Base-by-base conservation (phyloP, 1,284 basidiomycete genomes). In the Peniophora sp. region DNA sequence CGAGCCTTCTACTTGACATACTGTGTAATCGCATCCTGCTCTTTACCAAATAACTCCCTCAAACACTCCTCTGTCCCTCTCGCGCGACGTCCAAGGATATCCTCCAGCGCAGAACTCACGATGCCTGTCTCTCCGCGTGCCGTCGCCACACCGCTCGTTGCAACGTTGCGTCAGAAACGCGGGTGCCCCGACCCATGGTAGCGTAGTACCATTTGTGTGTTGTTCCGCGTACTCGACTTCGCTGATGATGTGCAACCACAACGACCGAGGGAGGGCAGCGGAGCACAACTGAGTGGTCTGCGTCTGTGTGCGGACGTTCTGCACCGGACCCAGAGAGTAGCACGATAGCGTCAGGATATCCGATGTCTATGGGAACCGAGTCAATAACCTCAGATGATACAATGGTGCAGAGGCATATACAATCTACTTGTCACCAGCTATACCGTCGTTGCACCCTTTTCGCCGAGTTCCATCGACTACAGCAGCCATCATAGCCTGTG, bases 81-180 rank as follows among this genome's bases (percentile, higher is more conserved):
- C 48, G 61, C 51, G 43, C 58, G 57, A 34, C 64, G 55, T 18
- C 64, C 63, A 0, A 67, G 45, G 1, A 65, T 37, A 34, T 57
- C 41, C 47, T 57, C 54, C 47, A 68, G 51, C 23, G 63, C 48
- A 15, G 64, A 60, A 39, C 65, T 64, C 10, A 64, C 59, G 1
- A 58, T 58, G 1, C 56, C 62, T 3, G 60, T 54, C 54, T 68
- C 65, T 10, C 63, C 64, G 0, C 60, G 55, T 46, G 24, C 51
- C 22, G 66, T 34, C 15, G 61, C 63, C n/a, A 56, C 56, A 54
- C 56, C 65, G 23, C 62, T 64, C 49, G 63, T 66, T 41, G 63
- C 60, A n/a, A 64, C 66, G 66, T 46, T 54, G 50, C 27, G 58
- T 54, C 46, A 66, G 47, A 47, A 64, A 61, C 36, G 59, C 59